Evolutionary conservation across 176 grass and related monocot genomes (phyloP), one percentile per base, ranked within the genome.

Genomic region (Tuctoria greenei): DNA sequence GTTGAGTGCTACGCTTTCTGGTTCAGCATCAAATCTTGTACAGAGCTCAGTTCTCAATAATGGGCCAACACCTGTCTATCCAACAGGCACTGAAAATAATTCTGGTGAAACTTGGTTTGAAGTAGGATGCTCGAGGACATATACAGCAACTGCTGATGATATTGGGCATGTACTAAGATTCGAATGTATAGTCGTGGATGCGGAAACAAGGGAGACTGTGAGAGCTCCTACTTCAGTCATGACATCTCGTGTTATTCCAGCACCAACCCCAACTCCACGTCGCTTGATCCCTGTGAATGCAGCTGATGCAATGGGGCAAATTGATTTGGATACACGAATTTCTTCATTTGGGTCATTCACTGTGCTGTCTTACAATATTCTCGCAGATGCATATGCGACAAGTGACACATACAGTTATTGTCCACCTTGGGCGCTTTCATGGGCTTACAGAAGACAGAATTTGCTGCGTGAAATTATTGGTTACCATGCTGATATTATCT

Each of bases 311-410:
- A 77, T 77, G 71, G 82, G 87, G 12, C 84, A 81, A 34, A 77
- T 89, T 66, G 84, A 87, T 82, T 54, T 86, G 73, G 89, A 87
- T 78, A 81, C 69, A 37, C 79, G 72, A 18, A 88, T 54, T 84
- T 72, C 82, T 64, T 86, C 86, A 69, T 84, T 85, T 81, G 90
- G 87, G 45, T 90, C 90, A 6, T 96, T 96, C 64, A 88, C 90
- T n/a, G 87, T 92, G 25, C 76, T 96, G 24, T 96, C 93, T 25
- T 96, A 96, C 76, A 96, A 96, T 82, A 92, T 96, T 83, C 90
- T 96, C 39, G 85, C 89, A 66, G 93, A 96, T 80, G 74, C 69
- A 63, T 90, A 92, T 81, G 89, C 93, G 10, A 88, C 79, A 58
- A 90, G 63, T 67, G 93, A 96, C 58, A 37, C 58, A 69, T 96